Conservation (phyloP, 202 grass and related monocot genomes). For the Panicum virgatum region DNA sequence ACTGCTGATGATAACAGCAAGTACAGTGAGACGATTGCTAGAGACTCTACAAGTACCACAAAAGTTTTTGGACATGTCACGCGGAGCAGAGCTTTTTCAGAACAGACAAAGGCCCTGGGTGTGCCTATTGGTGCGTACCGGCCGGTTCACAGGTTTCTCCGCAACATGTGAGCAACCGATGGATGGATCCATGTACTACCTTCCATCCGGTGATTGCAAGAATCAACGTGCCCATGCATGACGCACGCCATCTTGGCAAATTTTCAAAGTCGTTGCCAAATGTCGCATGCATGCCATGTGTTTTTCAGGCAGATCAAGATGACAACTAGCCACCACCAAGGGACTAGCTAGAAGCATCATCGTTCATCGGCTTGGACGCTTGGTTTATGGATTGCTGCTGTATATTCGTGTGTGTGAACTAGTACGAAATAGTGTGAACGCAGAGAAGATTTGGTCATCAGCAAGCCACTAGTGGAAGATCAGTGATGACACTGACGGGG, state of each 20-base stretch:
- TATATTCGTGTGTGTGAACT: not conserved
- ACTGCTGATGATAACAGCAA: not conserved
- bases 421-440: conserved; percentile 30
- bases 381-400: not conserved
- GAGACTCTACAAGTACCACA: not conserved
- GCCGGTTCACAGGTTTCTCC: conserved; percentile 1
- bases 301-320: conserved; percentile 4
- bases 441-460: conserved; percentile 24
- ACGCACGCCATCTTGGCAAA: not conserved
- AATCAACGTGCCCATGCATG: not conserved
- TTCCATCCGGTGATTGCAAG: not conserved
- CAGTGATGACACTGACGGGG: conserved; percentile 2
- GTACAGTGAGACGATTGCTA: not conserved
- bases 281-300: conserved; percentile 29
- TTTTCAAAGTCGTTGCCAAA: conserved; percentile 1
- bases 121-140: conserved; percentile 12
- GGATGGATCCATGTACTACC: not conserved
- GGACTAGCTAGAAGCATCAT: conserved; percentile 4
- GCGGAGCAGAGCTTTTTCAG: not conserved
- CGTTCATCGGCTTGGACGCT: too few species aligned
- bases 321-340: conserved; percentile 15
- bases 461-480: conserved; percentile 1
- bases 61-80: conserved; percentile 4
- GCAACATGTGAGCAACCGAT: conserved; percentile 29
- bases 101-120: conserved; percentile 7